Conservation (phyloP, 805 yeast species). For the Nakazawaea anatomiae region DNA sequence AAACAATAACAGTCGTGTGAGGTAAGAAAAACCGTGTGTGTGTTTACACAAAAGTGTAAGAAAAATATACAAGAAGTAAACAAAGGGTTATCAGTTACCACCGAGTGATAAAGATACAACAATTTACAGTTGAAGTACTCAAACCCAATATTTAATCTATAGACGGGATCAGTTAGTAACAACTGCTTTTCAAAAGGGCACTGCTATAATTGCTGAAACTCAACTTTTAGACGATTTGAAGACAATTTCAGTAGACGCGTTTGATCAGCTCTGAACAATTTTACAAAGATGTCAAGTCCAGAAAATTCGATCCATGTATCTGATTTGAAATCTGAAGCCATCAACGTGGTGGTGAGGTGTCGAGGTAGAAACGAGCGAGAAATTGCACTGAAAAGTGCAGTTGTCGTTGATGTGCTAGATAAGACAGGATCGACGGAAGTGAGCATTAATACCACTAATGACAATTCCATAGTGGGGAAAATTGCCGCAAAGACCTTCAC, state of each 20-base stretch:
- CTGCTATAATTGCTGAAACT: too few relatives aligned
- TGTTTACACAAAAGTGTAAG: not conserved
- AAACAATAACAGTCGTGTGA: too few relatives aligned
- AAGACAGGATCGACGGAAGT: slow-evolving; percentile 21
- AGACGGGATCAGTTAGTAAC: too few relatives aligned
- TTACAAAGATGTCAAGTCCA: not conserved
- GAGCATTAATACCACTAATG: slow-evolving; percentile 19
- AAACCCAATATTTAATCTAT: too few relatives aligned
- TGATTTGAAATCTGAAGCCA: slow-evolving; percentile 21
- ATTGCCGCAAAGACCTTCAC: slow-evolving; percentile 31
- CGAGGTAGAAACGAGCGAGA: slow-evolving; percentile 44
- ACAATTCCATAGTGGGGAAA: slow-evolving; percentile 18
- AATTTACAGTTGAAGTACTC: too few relatives aligned
- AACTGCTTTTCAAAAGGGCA: too few relatives aligned
- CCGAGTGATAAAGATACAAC: too few relatives aligned
- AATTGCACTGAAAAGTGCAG: slow-evolving; percentile 36
- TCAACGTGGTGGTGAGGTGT: slow-evolving; percentile 51
- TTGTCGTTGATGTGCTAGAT: slow-evolving; percentile 41
- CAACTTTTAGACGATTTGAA: not conserved
- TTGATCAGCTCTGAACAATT: not conserved
- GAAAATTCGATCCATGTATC: not conserved
- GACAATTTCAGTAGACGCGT: not conserved
- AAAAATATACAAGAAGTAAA: not conserved
- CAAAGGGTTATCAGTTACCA: not conserved
- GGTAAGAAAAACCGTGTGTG: too few relatives aligned